These are phyloP conservation scores for Boletus vermiculosoides DNA, from an alignment of 768 basidiomycete genomes.

Conservation along the genomic window DNA sequence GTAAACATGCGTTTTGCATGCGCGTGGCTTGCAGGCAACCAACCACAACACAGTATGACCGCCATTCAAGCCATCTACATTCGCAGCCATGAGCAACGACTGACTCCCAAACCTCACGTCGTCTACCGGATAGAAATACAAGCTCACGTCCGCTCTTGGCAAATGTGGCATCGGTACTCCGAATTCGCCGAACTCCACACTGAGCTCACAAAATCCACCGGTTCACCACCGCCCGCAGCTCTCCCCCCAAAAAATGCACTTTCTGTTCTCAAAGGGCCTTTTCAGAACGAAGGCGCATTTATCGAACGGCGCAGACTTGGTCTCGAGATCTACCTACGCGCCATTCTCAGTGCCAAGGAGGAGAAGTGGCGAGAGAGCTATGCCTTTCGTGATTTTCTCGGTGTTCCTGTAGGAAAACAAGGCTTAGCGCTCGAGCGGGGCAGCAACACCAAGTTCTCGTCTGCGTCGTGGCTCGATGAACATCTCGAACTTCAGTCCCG, in stretches of 20 bases:
- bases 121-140: constrained; percentile 84
- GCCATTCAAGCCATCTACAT: constrained; percentile 78
- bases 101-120: constrained; percentile 70
- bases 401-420: constrained; percentile 68
- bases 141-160: constrained; percentile 89
- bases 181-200: constrained; percentile 88
- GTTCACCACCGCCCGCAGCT: constrained; percentile 71
- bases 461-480: constrained; percentile 87
- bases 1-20: constrained; percentile 6
- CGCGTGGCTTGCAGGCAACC: not conserved
- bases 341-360: constrained; percentile 80
- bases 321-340: constrained; percentile 82
- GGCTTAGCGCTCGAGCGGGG: constrained; percentile 28
- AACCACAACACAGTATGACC: constrained; percentile 44
- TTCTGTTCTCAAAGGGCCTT: constrained; percentile 58
- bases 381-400: constrained; percentile 85
- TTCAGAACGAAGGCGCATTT: constrained; percentile 50
- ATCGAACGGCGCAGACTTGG: constrained; percentile 76
- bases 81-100: constrained; percentile 64
- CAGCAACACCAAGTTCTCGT: constrained; percentile 55
- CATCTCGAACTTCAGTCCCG: constrained; percentile 74
- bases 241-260: constrained; percentile 85
- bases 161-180: constrained; percentile 91
- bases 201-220: constrained; percentile 77
- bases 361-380: constrained; percentile 77